Percentiles rank a stretch among this genome's conserved stretches.
phyloP scores from a whole-genome alignment of 306 rosid genomes.

The Arachis stenosperma region DNA sequence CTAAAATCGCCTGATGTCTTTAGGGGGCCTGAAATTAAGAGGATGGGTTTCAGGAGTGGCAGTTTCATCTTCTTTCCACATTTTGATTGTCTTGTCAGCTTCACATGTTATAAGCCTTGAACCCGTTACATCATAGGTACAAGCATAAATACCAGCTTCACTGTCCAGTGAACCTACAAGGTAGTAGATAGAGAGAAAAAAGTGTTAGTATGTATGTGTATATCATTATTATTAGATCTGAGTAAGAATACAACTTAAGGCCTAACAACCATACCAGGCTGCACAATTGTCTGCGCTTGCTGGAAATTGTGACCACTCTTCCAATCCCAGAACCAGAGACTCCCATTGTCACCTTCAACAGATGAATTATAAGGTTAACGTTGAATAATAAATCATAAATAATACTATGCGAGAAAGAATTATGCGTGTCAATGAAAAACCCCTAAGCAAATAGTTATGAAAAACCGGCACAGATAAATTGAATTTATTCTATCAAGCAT shows the following conservation, averaged over 20 bases:
- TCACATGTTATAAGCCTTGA: conserved; percentile 86
- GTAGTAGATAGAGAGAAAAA: not conserved
- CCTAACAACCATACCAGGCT: conserved; percentile 67
- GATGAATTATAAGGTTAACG: not conserved
- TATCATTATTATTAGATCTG: conserved; percentile 1
- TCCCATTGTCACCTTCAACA: conserved; percentile 91
- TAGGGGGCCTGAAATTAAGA: conserved; percentile 86
- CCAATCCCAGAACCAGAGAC: conserved; percentile 99
- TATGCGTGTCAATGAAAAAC: not conserved
- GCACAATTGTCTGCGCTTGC: conserved; percentile 94
- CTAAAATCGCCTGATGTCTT: conserved; percentile 87
- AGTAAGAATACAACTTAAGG: not conserved
- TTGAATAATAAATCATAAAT: not conserved
- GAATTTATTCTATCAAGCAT: conserved; percentile 17
- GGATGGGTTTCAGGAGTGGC: conserved; percentile 96
- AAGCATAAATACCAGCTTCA: conserved; percentile 94
- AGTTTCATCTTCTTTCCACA: conserved; percentile 97
- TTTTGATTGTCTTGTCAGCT: conserved; percentile 95
- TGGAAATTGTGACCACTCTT: conserved; percentile 97
- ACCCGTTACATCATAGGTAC: conserved; percentile 77
- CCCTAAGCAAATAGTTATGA: conserved; percentile 1
- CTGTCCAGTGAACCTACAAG: conserved; percentile 89
- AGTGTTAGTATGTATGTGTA: not conserved
- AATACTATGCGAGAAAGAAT: not conserved
- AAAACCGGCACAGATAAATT: conserved; percentile 4